Evolutionary conservation across 139 green algal genomes (phyloP), one percentile per base, ranked within the genome.

Genomic region (Microglena sp.): DNA sequence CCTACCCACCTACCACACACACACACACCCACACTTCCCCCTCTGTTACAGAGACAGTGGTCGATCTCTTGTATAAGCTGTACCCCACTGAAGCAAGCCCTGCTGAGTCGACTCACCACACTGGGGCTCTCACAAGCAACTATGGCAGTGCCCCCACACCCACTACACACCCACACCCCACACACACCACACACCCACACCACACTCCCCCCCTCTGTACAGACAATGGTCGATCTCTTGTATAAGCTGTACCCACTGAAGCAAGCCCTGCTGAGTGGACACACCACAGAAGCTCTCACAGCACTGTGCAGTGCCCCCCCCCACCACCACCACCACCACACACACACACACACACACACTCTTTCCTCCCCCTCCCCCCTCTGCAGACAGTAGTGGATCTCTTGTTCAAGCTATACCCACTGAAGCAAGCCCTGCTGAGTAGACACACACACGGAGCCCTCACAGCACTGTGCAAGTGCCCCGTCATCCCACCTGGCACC

Each of bases 341-440:
- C n/a, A n/a, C n/a, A n/a, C n/a, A n/a, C n/a, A n/a, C n/a, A n/a
- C n/a, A n/a, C n/a, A n/a, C n/a, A n/a, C n/a, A n/a, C n/a, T n/a
- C n/a, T n/a, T n/a, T n/a, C n/a, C n/a, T n/a, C n/a, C n/a, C n/a
- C n/a, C n/a, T n/a, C n/a, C n/a, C n/a, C n/a, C n/a, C n/a, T 26
- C 8, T 40, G 35, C 77, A 83, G 69, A 45, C 33, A 2, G 55
- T 71, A 27, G 62, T 79, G 3, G 73, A 79, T 15, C 69, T 74
- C 43, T 55, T 91, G 40, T 57, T 90, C 21, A 80, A 86, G 74
- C 83, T 94, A 55, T 87, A 80, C 66, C 57, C 67, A 2, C 59
- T 91, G 50, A 70, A 67, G 26, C 87, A 95, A 75, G 83, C 81
- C 8, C 75, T 95, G 65, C 78, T 95, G 33, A 82, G 77, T 7